phyloP scores from a whole-genome alignment of 148 eudicot genomes.

The Chenopodium album region DNA sequence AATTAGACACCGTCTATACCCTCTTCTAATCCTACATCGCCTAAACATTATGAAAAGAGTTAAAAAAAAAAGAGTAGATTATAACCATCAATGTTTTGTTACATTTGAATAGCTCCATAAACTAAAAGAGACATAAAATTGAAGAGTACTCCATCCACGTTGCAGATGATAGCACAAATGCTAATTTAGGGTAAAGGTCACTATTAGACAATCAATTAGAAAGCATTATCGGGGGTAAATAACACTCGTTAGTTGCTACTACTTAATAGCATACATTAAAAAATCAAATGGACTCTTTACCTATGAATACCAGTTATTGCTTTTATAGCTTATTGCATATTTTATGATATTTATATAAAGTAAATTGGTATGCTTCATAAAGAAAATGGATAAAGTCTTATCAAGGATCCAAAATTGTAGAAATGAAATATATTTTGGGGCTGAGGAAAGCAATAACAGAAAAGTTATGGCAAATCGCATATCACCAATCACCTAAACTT shows the following conservation, averaged over 20 bases:
- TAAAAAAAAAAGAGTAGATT: not conserved
- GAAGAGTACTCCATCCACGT: not conserved
- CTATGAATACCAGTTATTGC: not conserved
- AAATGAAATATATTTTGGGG: not conserved
- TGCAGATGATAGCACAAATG: not conserved
- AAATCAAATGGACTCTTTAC: not conserved
- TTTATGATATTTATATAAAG: too few relatives aligned
- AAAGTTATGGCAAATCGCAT: not conserved
- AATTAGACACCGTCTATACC: too few relatives aligned
- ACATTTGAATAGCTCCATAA: not conserved
- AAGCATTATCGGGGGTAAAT: too few relatives aligned
- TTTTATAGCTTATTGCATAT: not conserved
- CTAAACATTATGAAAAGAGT: not conserved
- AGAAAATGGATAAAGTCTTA: not conserved
- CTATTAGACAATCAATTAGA: not conserved
- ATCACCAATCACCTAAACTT: conserved; percentile 5
- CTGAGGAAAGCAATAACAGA: not conserved
- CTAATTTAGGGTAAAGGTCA: not conserved
- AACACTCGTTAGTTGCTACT: not conserved
- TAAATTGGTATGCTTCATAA: not conserved
- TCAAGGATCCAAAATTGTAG: not conserved
- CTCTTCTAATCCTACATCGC: not conserved
- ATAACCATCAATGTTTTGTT: not conserved
- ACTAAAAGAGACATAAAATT: not conserved
- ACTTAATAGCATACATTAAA: not conserved